Evolutionary conservation across 1,139 yeast species (phyloP).

Genomic region (Blastobotrys malaysiensis): DNA sequence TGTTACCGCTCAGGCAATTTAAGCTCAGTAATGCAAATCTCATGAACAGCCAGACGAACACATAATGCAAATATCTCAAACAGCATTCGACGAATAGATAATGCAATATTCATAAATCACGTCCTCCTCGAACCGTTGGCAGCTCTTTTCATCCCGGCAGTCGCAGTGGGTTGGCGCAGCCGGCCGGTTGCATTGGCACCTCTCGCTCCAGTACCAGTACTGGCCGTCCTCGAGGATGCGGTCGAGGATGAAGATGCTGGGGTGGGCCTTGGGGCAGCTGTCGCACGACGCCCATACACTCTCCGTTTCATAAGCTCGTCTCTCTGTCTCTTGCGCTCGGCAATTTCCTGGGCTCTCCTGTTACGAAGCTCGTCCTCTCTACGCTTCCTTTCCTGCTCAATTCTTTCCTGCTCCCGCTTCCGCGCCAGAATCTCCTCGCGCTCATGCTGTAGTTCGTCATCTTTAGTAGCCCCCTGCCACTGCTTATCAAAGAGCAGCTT

Average conservation of each 20-base stretch:
- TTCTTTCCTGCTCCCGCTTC: conserved; percentile 22
- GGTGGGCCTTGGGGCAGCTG: conserved; percentile 2
- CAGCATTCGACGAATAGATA: background rate
- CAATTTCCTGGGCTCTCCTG: conserved; percentile 17
- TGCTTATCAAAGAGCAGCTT: conserved; percentile 25
- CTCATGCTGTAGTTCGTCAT: conserved; percentile 24
- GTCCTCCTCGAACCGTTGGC: background rate
- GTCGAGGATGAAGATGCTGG: conserved; percentile 3
- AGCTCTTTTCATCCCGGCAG: background rate
- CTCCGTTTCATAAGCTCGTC: conserved; percentile 21
- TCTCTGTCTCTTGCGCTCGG: conserved; percentile 17
- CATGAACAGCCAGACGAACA: too few relatives aligned
- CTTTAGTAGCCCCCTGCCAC: conserved; percentile 33
- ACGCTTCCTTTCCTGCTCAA: conserved; percentile 17
- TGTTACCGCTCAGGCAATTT: too few relatives aligned
- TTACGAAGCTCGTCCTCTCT: conserved; percentile 17
- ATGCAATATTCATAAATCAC: background rate
- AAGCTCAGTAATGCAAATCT: too few relatives aligned
- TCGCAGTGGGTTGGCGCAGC: background rate
- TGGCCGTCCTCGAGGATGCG: background rate
- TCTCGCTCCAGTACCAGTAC: background rate
- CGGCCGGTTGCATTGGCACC: background rate
- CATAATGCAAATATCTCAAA: too few relatives aligned
- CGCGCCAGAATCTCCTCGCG: conserved; percentile 20
- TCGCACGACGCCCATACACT: conserved; percentile 21